These are phyloP conservation scores for Alternaria angustiovoidea DNA, from an alignment of 2,329 filamentous ascomycete species.

Conservation along the genomic window DNA sequence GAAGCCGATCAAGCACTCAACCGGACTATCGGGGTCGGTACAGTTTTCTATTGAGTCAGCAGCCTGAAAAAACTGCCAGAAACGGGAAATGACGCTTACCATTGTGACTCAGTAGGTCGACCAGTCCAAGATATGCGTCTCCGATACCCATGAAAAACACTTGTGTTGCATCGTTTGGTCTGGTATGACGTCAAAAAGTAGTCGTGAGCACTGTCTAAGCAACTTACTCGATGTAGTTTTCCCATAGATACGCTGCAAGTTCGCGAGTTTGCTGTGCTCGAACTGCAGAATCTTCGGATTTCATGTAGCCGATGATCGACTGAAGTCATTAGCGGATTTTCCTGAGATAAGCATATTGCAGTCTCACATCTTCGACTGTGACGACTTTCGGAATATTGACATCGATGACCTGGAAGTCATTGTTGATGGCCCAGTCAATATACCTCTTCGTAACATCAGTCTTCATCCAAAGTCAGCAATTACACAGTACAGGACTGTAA, in stretches of 20 bases:
- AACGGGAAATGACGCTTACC: slow-evolving; percentile 57
- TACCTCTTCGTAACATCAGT: slow-evolving; percentile 83
- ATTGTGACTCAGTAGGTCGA: slow-evolving; percentile 79
- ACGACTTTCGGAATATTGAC: slow-evolving; percentile 86
- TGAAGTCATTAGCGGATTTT: slow-evolving; percentile 14
- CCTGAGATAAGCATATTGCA: neutral
- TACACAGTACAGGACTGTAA: slow-evolving; percentile 40
- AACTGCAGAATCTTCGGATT: slow-evolving; percentile 58
- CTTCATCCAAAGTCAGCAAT: slow-evolving; percentile 63
- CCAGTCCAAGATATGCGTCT: slow-evolving; percentile 84
- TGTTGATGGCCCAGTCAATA: slow-evolving; percentile 80
- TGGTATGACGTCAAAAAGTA: slow-evolving; percentile 24
- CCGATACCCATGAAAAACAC: slow-evolving; percentile 89
- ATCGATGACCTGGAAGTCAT: slow-evolving; percentile 86
- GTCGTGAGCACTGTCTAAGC: neutral
- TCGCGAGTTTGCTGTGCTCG: slow-evolving; percentile 65
- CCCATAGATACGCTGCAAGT: slow-evolving; percentile 88
- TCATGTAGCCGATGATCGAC: slow-evolving; percentile 42
- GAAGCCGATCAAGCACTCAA: slow-evolving; percentile 81
- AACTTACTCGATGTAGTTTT: slow-evolving; percentile 85
- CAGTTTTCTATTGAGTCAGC: slow-evolving; percentile 58
- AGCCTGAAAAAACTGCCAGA: neutral
- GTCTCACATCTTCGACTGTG: slow-evolving; percentile 66
- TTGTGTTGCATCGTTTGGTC: slow-evolving; percentile 70
- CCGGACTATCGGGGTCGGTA: slow-evolving; percentile 61